Conservation (phyloP, 1,284 basidiomycete genomes). For the Naganishia albida region DNA sequence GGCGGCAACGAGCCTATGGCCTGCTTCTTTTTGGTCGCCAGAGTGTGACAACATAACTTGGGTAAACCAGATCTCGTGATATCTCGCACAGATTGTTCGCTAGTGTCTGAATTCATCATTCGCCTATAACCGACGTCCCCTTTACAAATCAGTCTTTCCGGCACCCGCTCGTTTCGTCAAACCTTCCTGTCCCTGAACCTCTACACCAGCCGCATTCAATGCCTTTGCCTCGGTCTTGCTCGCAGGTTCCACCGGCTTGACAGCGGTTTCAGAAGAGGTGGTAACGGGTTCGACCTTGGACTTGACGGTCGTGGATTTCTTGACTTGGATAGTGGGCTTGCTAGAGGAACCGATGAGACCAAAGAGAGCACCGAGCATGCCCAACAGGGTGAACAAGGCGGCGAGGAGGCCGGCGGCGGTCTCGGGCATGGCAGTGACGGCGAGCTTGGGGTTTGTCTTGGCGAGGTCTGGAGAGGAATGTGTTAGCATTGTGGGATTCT, state of each 20-base stretch:
- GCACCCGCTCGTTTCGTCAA: slow-evolving; percentile 25
- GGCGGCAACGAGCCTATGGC: no score
- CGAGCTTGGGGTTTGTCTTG: slow-evolving; percentile 68
- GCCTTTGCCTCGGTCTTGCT: slow-evolving; percentile 42
- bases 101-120: no score
- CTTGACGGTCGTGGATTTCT: slow-evolving; percentile 45
- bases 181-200: slow-evolving; percentile 26
- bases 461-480: slow-evolving; percentile 31
- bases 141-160: slow-evolving; percentile 19
- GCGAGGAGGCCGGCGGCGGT: slow-evolving; percentile 74
- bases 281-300: slow-evolving; percentile 22
- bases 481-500: not conserved
- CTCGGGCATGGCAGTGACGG: slow-evolving; percentile 79
- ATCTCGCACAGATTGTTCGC: no score
- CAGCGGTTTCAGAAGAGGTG: slow-evolving; percentile 6
- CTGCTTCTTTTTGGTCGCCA: no score
- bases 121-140: no score
- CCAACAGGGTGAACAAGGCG: slow-evolving; percentile 73
- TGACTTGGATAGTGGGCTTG: slow-evolving; percentile 48
- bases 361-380: slow-evolving; percentile 75
- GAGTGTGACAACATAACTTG: no score
- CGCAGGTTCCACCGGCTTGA: slow-evolving; percentile 39
- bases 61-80: no score
- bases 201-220: slow-evolving; percentile 39
- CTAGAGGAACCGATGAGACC: slow-evolving; percentile 65